Conservation (phyloP, 805 yeast genomes). For the Candida fluviatilis region DNA sequence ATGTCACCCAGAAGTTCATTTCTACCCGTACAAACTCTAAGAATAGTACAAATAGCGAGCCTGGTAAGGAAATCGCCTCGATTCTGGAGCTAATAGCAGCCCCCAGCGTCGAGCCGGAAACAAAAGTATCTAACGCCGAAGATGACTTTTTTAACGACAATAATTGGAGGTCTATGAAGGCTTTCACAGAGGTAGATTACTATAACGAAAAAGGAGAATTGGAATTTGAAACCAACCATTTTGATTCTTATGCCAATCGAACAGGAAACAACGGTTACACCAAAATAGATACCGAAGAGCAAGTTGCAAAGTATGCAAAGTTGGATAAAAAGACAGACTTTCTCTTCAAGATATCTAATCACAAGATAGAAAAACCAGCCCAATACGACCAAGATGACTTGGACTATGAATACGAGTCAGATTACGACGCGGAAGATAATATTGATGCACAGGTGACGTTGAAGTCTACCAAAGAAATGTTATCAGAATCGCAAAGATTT, state of each 20-base stretch:
- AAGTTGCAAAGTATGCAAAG: slow-evolving; percentile 63
- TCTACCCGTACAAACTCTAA: not conserved
- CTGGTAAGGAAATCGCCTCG: slow-evolving; percentile 7
- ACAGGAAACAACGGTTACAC: slow-evolving; percentile 72
- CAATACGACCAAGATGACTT: slow-evolving; percentile 23
- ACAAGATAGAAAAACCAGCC: slow-evolving; percentile 20
- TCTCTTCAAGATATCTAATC: slow-evolving; percentile 31
- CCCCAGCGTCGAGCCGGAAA: slow-evolving; percentile 4
- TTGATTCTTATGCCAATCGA: slow-evolving; percentile 26
- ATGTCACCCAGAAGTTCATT: not conserved
- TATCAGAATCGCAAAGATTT: slow-evolving; percentile 78
- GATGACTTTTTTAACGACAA: slow-evolving; percentile 36
- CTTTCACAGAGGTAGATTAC: slow-evolving; percentile 70
- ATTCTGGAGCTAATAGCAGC: no score
- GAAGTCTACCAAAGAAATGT: slow-evolving; percentile 73
- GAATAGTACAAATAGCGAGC: slow-evolving; percentile 1
- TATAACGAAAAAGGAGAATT: slow-evolving; percentile 78
- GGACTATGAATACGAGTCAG: slow-evolving; percentile 12
- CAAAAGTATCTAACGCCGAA: slow-evolving; percentile 8
- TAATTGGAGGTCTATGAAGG: slow-evolving; percentile 85
- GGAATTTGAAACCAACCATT: slow-evolving; percentile 31
- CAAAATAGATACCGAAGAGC: slow-evolving; percentile 81
- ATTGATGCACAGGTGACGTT: slow-evolving; percentile 60
- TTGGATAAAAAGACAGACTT: slow-evolving; percentile 52
- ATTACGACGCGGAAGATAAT: slow-evolving; percentile 34